Base-by-base conservation (phyloP, 768 basidiomycete genomes). In the Omphalotus guepiniiformis region DNA sequence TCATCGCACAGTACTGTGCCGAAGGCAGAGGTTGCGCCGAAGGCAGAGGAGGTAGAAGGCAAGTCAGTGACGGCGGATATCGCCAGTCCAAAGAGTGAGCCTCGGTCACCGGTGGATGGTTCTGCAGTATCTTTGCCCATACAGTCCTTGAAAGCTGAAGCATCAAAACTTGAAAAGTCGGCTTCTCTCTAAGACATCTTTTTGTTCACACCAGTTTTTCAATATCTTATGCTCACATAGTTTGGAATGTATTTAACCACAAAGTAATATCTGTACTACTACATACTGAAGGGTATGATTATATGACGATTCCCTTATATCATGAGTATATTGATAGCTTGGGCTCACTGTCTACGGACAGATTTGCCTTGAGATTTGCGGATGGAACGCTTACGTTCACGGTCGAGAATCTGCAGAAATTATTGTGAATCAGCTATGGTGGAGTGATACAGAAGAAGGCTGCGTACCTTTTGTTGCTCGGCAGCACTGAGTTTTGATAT, bases 381-480 rank as follows among this genome's bases (percentile, higher is more conserved):
- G 47, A 89, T 51, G 22, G 71, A 65, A 23, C 84, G 83, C 62
- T 87, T 90, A 50, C 82, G 84, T 57, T 89, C 88, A 53, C 84
- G 83, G 41, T 91, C 89, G 47, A 88, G 68, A 52, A 74, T 63
- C 83, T 86, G 48, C 0, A 27, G 26, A 50, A 23, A 7, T 3
- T 18, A 18, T 29, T 19, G 26, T 38, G 18, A 13, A 49, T 38
- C 29, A 40, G 21, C 26, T 34, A 23, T 40, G 12, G 39, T 46
- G 9, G 37, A 22, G 4, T 9, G n/a, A 32, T 28, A 39, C 15
- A 49, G 16, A 9, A 0, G n/a, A 15, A 15, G 16, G 27, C n/a
- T 32, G 30, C 60, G 39, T 42, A 83, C 87, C 80, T 92, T 93
- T 71, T 83, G 81, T 70, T 92, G 90, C 55, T 92, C 88, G 16